Percentiles rank a stretch among this genome's conserved stretches.
These are phyloP conservation scores for Sicyos baderoa DNA, from an alignment of 306 rosid genomes.

Conservation along the genomic window DNA sequence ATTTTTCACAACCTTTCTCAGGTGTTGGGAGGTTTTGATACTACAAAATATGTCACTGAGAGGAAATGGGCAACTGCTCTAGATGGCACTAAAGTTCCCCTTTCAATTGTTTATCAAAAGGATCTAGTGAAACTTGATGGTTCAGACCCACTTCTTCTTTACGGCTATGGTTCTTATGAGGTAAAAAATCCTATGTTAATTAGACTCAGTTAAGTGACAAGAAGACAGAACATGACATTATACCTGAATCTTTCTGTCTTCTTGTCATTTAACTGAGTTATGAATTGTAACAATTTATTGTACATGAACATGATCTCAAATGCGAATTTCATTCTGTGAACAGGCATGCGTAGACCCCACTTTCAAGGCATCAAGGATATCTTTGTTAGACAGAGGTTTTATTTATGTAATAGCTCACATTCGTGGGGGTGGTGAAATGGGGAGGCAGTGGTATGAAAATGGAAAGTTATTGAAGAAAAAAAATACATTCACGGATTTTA, in stretches of 20 bases:
- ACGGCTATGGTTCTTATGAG: constrained; percentile 97
- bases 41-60: constrained; percentile 65
- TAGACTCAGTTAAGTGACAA: too few relatives aligned
- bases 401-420: constrained; percentile 83
- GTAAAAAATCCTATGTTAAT: constrained; percentile 29
- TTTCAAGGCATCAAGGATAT: constrained; percentile 70
- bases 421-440: constrained; percentile 98
- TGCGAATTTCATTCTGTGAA: constrained; percentile 25
- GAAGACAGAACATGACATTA: neutral
- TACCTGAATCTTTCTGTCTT: constrained; percentile 9
- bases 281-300: constrained; percentile 16
- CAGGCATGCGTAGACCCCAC: constrained; percentile 67
- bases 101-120: constrained; percentile 72
- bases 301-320: constrained; percentile 14
- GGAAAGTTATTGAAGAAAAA: constrained; percentile 82
- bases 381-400: constrained; percentile 82
- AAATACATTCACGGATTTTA: constrained; percentile 85
- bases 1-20: constrained; percentile 21
- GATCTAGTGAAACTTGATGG: constrained; percentile 84
- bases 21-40: constrained; percentile 88
- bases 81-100: constrained; percentile 76
- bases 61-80: constrained; percentile 74
- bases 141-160: constrained; percentile 75
- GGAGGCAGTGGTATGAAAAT: constrained; percentile 95
- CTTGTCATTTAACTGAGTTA: neutral